These are phyloP conservation scores for Nemania bipapillata DNA, from an alignment of 2,329 filamentous ascomycete genomes.

Conservation along the genomic window DNA sequence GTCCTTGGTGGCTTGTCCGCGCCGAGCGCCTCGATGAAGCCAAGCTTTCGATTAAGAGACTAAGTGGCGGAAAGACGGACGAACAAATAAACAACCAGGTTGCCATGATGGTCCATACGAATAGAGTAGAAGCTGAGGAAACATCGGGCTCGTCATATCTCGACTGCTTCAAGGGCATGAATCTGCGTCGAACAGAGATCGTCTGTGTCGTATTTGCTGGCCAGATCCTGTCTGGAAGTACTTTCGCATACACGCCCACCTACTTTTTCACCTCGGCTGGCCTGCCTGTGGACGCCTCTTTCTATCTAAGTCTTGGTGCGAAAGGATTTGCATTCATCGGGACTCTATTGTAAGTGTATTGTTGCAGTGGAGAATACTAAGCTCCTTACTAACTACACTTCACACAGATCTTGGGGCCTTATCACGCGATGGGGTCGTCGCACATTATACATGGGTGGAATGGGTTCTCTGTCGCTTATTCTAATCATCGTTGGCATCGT, in stretches of 20 bases:
- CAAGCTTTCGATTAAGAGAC: conserved; percentile 50
- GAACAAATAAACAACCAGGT: conserved; percentile 55
- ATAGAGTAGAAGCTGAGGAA: conserved; percentile 56
- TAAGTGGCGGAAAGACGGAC: conserved; percentile 48
- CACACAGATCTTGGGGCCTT: conserved; percentile 56
- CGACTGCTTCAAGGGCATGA: conserved; percentile 60
- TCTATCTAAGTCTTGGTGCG: conserved; percentile 51
- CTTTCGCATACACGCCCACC: conserved; percentile 55
- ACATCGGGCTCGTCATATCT: conserved; percentile 57
- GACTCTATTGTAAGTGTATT: conserved; percentile 52
- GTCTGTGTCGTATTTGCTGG: conserved; percentile 54
- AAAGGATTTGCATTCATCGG: conserved; percentile 54
- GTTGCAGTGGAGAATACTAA: neutral
- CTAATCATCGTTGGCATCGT: conserved; percentile 57
- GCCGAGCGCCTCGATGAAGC: conserved; percentile 54
- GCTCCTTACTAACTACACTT: conserved; percentile 32
- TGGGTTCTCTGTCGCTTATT: conserved; percentile 52
- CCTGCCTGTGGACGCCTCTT: conserved; percentile 48
- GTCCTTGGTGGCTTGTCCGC: conserved; percentile 60
- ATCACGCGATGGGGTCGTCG: conserved; percentile 56
- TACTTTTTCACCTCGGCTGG: conserved; percentile 55
- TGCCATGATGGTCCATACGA: conserved; percentile 59
- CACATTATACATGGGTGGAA: conserved; percentile 56
- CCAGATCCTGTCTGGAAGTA: conserved; percentile 52
- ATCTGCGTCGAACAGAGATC: conserved; percentile 60